Evolutionary conservation across 208 protist genomes (phyloP), one percentile per base, ranked within the genome.

Genomic region (Herpetomonas samuelpessoai): DNA sequence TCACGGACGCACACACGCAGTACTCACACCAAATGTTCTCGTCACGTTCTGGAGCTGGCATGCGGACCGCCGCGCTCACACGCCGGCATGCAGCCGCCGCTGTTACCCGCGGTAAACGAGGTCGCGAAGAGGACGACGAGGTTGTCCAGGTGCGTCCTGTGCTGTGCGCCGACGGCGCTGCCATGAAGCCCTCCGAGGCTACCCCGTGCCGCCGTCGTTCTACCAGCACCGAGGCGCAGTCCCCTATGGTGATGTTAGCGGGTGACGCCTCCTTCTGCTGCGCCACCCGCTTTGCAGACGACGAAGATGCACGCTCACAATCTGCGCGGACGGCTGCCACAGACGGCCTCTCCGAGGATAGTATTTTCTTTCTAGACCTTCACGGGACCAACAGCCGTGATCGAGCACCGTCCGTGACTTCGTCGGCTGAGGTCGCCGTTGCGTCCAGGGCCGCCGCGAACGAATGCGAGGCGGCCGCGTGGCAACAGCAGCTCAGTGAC

Each of bases 321-420:
- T 79, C 73, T 9, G 41, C 65, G 39, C 65, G 68, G 57, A 79
- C 73, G n/a, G 62, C 46, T 45, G 62, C 59, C 10, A 79, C 73
- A 4, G 73, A 79, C 12, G 73, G 73, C 0, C 48, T 79, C 6
- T 79, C 73, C 19, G 73, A 79, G 48, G 73, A 79, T 51, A 79
- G 73, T 49, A 55, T 75, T 28, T 79, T 71, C 48, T 26, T 69
- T 9, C 56, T 81, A 28, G 70, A 74, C 28, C 67, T 72, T 58
- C 45, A 39, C 2, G 18, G 46, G 6, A 39, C 24, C 18, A 19
- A 38, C 0, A 65, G 31, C 59, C 57, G 41, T 19, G 57, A 52
- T 7, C 44, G 35, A 10, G 35, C 38, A 10, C 18, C 27, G 53
- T 4, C 3, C 2, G 7, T 25, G 6, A 35, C 48, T 4, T 26